Percentiles rank a stretch among this genome's conserved stretches.
These are phyloP conservation scores for Sporothrix globosa DNA, from an alignment of 2,329 filamentous ascomycete genomes.

Conservation along the genomic window DNA sequence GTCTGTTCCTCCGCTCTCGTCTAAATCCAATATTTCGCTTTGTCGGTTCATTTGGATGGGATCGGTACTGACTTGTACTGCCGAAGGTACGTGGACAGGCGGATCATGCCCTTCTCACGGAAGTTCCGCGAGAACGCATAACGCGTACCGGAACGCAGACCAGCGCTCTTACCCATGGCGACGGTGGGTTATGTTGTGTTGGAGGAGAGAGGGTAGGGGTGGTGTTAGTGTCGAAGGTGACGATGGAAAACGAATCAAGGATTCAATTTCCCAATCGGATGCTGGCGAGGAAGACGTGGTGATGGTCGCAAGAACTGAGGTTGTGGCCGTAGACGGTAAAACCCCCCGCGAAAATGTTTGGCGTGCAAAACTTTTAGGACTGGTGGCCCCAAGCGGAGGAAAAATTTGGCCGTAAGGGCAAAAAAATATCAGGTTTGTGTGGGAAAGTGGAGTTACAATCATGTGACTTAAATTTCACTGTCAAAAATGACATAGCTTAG, in stretches of 20 bases:
- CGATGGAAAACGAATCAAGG: slow-evolving; percentile 19
- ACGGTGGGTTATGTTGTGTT: slow-evolving; percentile 41
- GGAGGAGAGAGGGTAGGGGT: neutral
- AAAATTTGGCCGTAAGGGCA: slow-evolving; percentile 32
- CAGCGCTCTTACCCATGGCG: slow-evolving; percentile 80
- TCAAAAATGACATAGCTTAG: neutral
- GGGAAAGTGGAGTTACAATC: slow-evolving; percentile 26
- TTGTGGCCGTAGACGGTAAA: slow-evolving; percentile 28
- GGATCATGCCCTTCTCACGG: slow-evolving; percentile 94
- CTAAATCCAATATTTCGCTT: slow-evolving; percentile 15
- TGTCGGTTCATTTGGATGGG: slow-evolving; percentile 12
- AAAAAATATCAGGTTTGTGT: slow-evolving; percentile 32
- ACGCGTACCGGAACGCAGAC: slow-evolving; percentile 85
- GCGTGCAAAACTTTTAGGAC: slow-evolving; percentile 35
- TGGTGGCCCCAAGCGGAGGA: slow-evolving; percentile 21
- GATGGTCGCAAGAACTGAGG: slow-evolving; percentile 26
- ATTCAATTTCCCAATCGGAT: slow-evolving; percentile 25
- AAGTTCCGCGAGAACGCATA: slow-evolving; percentile 94
- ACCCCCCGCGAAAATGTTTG: slow-evolving; percentile 33
- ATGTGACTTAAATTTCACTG: slow-evolving; percentile 30
- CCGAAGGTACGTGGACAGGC: slow-evolving; percentile 90
- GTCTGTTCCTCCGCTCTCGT: neutral
- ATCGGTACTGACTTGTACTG: slow-evolving; percentile 73
- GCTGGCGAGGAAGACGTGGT: slow-evolving; percentile 27
- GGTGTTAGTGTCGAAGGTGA: slow-evolving; percentile 10